Evolutionary conservation across 1,284 basidiomycete genomes (phyloP).

Genomic region (Kalmanozyma brasiliensis): DNA sequence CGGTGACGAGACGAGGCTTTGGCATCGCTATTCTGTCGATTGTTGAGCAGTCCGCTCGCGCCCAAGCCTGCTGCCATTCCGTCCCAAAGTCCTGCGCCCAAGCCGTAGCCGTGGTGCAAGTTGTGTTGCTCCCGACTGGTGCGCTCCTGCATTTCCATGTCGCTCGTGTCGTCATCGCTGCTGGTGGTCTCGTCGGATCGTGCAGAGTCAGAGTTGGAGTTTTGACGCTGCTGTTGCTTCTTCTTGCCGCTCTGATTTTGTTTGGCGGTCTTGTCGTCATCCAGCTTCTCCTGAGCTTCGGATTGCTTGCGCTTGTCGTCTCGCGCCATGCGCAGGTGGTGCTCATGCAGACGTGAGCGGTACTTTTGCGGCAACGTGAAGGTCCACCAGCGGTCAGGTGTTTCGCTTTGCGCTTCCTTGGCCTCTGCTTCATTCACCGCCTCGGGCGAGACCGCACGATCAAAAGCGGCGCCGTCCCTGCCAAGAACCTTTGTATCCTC

Average conservation of each 20-base stretch:
- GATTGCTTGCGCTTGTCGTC: conserved; percentile 32
- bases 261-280: conserved; percentile 7
- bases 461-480: conserved; percentile 17
- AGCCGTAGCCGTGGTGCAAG: conserved; percentile 29
- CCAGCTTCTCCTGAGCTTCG: conserved; percentile 18
- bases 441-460: conserved; percentile 20
- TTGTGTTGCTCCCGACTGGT: conserved; percentile 15
- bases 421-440: conserved; percentile 31
- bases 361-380: conserved; percentile 60
- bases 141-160: conserved; percentile 39
- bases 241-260: conserved; percentile 10
- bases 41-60: conserved; percentile 46
- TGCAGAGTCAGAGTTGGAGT: conserved; percentile 30
- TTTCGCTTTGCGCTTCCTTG: conserved; percentile 27
- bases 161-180: conserved; percentile 22
- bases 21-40: conserved; percentile 11
- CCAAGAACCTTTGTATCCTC: conserved; percentile 11
- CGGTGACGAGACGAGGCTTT: conserved; percentile 3
- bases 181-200: conserved; percentile 27
- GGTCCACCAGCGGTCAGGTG: conserved; percentile 56
- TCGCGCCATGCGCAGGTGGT: conserved; percentile 50
- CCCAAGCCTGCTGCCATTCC: conserved; percentile 42
- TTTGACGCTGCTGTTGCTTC: conserved; percentile 17
- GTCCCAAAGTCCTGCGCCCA: conserved; percentile 28
- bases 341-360: conserved; percentile 50